Conservation (phyloP, 176 grass and related monocot genomes). For the Phyllostachys edulis region DNA sequence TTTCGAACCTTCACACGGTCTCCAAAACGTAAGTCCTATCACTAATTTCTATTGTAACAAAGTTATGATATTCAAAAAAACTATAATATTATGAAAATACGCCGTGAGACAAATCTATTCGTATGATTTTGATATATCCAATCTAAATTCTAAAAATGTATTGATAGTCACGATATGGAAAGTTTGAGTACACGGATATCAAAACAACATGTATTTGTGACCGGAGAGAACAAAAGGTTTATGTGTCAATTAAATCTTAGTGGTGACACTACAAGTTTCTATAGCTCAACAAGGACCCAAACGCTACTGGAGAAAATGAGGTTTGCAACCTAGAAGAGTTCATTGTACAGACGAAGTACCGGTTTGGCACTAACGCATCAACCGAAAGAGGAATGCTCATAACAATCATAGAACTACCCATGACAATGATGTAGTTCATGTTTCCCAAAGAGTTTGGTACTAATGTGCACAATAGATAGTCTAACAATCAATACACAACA, state of each 20-base stretch:
- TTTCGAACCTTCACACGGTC: no score
- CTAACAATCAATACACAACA: background rate
- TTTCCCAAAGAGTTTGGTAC: background rate
- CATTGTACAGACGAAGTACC: background rate
- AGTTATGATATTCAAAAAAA: no score
- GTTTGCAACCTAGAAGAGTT: background rate
- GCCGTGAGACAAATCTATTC: no score
- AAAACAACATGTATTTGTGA: no score
- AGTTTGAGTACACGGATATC: background rate
- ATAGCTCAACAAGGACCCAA: background rate
- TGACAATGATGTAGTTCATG: background rate
- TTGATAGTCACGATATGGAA: no score
- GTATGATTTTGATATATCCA: no score
- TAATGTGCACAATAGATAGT: background rate
- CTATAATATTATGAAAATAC: no score
- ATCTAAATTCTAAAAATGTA: no score
- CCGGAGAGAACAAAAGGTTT: background rate
- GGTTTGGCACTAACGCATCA: background rate
- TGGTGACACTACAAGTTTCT: background rate
- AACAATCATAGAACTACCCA: slow-evolving; percentile 7
- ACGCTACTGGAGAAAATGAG: background rate
- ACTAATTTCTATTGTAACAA: no score
- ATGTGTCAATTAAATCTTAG: slow-evolving; percentile 11
- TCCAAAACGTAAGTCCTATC: no score
- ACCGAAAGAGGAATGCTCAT: background rate